A percentile compares a stretch with the other conserved stretches of the same genome.
Evolutionary conservation across 805 yeast species (phyloP).

Genomic region (Saturnispora saitoi): DNA sequence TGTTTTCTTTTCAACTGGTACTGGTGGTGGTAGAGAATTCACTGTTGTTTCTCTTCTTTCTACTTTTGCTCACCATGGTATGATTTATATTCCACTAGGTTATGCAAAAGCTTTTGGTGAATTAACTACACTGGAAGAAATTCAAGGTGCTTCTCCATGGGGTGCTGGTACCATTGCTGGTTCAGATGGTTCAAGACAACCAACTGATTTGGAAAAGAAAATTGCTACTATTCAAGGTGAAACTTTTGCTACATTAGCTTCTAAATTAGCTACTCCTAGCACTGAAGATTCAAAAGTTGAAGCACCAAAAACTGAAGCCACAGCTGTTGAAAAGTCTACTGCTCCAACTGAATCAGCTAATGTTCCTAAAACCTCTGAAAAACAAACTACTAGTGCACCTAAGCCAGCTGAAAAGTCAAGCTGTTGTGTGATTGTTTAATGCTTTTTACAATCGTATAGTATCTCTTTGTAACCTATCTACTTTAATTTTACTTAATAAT

Average conservation of each 20-base stretch:
- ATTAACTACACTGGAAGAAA: constrained; percentile 47
- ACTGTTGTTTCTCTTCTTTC: constrained; percentile 60
- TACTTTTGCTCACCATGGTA: constrained; percentile 68
- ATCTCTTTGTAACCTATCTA: not conserved
- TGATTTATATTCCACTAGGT: constrained; percentile 75
- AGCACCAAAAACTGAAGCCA: not conserved
- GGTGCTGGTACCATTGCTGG: constrained; percentile 82
- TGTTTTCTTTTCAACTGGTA: constrained; percentile 63
- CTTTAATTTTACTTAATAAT: too few relatives aligned
- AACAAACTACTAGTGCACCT: not conserved
- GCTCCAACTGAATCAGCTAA: not conserved
- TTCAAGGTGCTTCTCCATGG: constrained; percentile 79
- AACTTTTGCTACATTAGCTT: constrained; percentile 43
- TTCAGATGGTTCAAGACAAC: constrained; percentile 65
- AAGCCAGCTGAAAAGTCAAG: constrained; percentile 1
- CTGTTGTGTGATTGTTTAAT: constrained; percentile 9
- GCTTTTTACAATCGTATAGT: not conserved
- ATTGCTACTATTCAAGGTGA: constrained; percentile 62
- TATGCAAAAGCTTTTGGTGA: constrained; percentile 48
- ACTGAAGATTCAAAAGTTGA: not conserved
- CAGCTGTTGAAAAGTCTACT: not conserved
- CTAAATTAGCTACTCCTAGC: constrained; percentile 17
- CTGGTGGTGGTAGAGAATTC: constrained; percentile 81
- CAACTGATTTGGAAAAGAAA: constrained; percentile 53
- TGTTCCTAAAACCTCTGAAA: not conserved